Conservation (phyloP, 306 rosid species). For the Dryas octopetala region DNA sequence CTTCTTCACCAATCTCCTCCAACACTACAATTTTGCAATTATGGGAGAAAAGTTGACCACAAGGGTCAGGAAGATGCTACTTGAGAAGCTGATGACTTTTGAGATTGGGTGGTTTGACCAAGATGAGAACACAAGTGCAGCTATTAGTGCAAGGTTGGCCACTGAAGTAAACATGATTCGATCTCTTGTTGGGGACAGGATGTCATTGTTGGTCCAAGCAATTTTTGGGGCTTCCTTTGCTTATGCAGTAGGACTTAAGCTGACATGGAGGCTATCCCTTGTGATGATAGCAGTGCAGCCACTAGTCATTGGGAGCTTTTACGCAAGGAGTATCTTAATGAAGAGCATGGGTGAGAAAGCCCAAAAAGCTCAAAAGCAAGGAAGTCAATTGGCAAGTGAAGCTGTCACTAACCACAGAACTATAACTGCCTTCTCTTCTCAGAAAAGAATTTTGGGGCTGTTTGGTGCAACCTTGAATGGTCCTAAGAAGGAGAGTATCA, state of each 20-base stretch:
- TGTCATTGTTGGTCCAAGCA: constrained; percentile 76
- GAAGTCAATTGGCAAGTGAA: constrained; percentile 89
- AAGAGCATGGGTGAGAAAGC: constrained; percentile 68
- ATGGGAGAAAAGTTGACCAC: constrained; percentile 89
- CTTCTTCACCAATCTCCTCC: constrained; percentile 72
- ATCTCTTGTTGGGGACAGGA: constrained; percentile 81
- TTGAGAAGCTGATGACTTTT: constrained; percentile 65
- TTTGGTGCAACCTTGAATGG: constrained; percentile 59
- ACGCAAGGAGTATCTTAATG: constrained; percentile 79
- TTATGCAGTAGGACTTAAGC: constrained; percentile 60
- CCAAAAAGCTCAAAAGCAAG: constrained; percentile 73
- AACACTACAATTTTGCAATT: constrained; percentile 71
- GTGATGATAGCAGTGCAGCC: constrained; percentile 94
- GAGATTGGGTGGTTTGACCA: constrained; percentile 89
- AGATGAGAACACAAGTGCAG: constrained; percentile 88
- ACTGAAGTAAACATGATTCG: constrained; percentile 81
- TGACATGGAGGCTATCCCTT: constrained; percentile 81
- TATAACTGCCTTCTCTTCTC: constrained; percentile 81
- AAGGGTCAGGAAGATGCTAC: constrained; percentile 70
- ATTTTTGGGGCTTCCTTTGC: constrained; percentile 69
- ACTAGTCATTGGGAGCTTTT: constrained; percentile 83
- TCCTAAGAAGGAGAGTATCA: constrained; percentile 69
- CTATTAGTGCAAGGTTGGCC: constrained; percentile 77
- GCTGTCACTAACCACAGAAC: constrained; percentile 85
- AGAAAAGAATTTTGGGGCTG: constrained; percentile 67